These are phyloP conservation scores for Gossypium aridum DNA, from an alignment of 441 rosid genomes.

Conservation along the genomic window DNA sequence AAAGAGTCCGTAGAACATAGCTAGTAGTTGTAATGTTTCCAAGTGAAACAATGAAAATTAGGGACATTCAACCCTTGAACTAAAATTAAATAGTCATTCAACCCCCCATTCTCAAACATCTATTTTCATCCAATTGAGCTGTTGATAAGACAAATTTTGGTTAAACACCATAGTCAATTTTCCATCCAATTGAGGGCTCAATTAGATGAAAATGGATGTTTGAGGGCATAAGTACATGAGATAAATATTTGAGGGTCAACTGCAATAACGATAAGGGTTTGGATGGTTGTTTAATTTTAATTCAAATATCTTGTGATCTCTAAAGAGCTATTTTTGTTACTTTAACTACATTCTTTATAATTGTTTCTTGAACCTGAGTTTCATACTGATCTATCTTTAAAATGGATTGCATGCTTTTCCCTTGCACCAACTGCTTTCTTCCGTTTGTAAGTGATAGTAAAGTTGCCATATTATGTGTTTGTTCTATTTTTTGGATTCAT, in stretches of 20 bases:
- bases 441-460: not conserved
- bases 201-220: not conserved
- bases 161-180: not conserved
- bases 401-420: not conserved
- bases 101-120: not conserved
- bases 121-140: not conserved
- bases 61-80: not conserved
- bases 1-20: not conserved
- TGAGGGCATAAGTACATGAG: not conserved
- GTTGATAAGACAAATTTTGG: not conserved
- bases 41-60: not conserved
- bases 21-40: not conserved
- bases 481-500: constrained; percentile 1
- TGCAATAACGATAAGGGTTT: not conserved
- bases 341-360: not conserved
- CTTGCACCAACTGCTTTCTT: not conserved
- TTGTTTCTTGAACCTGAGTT: not conserved
- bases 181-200: not conserved
- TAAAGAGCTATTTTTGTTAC: not conserved
- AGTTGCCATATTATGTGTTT: constrained; percentile 3
- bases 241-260: not conserved
- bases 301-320: not conserved
- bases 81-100: not conserved
- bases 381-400: not conserved
- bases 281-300: not conserved